Base-by-base conservation (phyloP, 352 stramenopile species). In the Phytophthora tentaculata region DNA sequence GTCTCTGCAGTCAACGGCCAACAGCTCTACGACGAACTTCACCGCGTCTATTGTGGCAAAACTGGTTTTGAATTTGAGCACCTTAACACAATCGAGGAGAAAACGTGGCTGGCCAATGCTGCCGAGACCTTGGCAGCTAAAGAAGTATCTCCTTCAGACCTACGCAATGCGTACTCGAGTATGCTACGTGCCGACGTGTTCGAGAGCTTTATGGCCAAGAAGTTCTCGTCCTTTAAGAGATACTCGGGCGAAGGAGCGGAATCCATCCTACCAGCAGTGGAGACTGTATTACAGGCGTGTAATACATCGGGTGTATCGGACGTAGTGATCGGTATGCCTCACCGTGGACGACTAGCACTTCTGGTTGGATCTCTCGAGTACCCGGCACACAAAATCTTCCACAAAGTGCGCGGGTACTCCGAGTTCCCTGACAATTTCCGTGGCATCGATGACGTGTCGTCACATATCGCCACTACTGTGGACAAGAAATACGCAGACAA, bases 171-270 rank as follows among this genome's bases (percentile, higher is more conserved):
- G 20, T 92, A 90, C 76, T 88, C 79, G 32, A 84, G 57, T 62
- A 94, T 96, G 87, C 54, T 92, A 41, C 85, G 83, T 58, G 88
- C 87, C 3, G 84, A 96, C 29, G 79, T 86, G 52, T 97, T 96
- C 55, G 90, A 97, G 63, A 85, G 50, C 23, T 97, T 96, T 63
- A 89, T 95, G 77, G 85, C 74, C 22, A 94, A 89, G 61, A 95
- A 95, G 61, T 95, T 94, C 58, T 76, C 84, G 50, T 90, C 80
- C 7, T 95, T 94, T 73, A 97, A 97, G 76, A 79, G 89, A 14
- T 97, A 96, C 66, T 95, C 86, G 1, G 85, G 90, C 1, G 89
- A 97, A 76, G 89, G 89, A 37, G 83, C 86, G 3, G 89, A 97
- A 29, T 79, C 84, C 32, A 92, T 96, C 83, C 69, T 96, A 26